These are phyloP conservation scores for Mrakia frigida DNA, from an alignment of 768 basidiomycete genomes.

Conservation along the genomic window DNA sequence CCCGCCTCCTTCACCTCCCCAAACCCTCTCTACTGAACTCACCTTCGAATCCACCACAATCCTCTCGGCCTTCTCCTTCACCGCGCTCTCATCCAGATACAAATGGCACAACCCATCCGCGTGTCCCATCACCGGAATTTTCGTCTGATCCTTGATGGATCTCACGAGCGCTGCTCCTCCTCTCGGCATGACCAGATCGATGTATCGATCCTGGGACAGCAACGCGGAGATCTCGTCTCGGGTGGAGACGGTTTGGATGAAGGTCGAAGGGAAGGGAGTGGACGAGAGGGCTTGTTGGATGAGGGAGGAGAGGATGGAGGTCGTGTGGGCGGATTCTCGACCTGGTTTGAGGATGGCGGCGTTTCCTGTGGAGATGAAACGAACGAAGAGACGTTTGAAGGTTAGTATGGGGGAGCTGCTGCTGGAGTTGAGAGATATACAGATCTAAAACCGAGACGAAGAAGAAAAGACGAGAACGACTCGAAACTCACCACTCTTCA, in stretches of 20 bases:
- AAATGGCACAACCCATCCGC: conserved; percentile 92
- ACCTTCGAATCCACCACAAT: conserved; percentile 90
- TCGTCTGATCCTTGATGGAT: conserved; percentile 80
- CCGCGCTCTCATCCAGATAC: conserved; percentile 78
- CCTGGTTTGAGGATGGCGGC: conserved; percentile 96
- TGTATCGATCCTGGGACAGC: conserved; percentile 79
- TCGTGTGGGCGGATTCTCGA: conserved; percentile 83
- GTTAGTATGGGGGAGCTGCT: neutral
- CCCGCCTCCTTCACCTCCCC: neutral
- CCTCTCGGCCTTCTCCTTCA: conserved; percentile 69
- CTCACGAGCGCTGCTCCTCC: conserved; percentile 86
- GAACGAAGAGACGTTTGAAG: neutral
- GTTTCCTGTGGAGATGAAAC: conserved; percentile 59
- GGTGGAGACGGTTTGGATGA: conserved; percentile 87
- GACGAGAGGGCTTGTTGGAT: conserved; percentile 71
- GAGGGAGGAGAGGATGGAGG: conserved; percentile 66
- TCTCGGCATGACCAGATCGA: conserved; percentile 93
- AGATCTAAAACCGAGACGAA: neutral
- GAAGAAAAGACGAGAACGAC: too few species aligned
- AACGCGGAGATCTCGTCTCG: conserved; percentile 84
- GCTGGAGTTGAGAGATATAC: neutral
- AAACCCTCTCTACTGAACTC: conserved; percentile 26
- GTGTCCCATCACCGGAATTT: conserved; percentile 98
- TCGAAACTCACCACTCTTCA: conserved; percentile 72
- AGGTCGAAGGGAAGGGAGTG: conserved; percentile 67